Conservation (phyloP, 768 basidiomycete species). For the Trametes sanguinea region DNA sequence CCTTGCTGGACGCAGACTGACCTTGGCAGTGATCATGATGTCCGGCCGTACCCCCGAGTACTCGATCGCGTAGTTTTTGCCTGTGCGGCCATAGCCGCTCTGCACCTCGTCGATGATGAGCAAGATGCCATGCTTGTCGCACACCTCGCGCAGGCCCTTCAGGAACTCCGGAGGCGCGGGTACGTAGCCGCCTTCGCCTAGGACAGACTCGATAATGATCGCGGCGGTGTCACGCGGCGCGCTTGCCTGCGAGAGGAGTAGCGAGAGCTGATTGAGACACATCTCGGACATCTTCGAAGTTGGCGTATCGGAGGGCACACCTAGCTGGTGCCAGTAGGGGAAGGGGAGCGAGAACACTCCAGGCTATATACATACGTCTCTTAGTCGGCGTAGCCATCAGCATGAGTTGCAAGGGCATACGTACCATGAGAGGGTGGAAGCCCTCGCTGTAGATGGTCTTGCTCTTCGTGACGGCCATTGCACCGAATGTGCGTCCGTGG, state of each 20-base stretch:
- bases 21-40: slow-evolving; percentile 89
- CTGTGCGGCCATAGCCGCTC: slow-evolving; percentile 87
- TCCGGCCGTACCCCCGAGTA: slow-evolving; percentile 87
- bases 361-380: slow-evolving; percentile 49
- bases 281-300: slow-evolving; percentile 57
- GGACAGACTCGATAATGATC: slow-evolving; percentile 89
- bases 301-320: slow-evolving; percentile 55
- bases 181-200: slow-evolving; percentile 96
- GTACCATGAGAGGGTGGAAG: slow-evolving; percentile 79
- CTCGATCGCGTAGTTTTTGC: slow-evolving; percentile 79
- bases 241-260: slow-evolving; percentile 78
- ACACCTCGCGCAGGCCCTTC: slow-evolving; percentile 76
- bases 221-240: slow-evolving; percentile 87
- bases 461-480: slow-evolving; percentile 91
- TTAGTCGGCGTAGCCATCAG: neutral
- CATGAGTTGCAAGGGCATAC: slow-evolving; percentile 18
- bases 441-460: slow-evolving; percentile 90
- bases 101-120: slow-evolving; percentile 89
- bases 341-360: slow-evolving; percentile 80
- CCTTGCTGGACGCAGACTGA: slow-evolving; percentile 22
- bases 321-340: slow-evolving; percentile 92
- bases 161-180: slow-evolving; percentile 82
- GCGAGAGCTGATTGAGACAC: slow-evolving; percentile 79
- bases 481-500: slow-evolving; percentile 92
- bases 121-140: slow-evolving; percentile 83